Conservation (phyloP, 306 rosid species). For the Carpinus fangiana region DNA sequence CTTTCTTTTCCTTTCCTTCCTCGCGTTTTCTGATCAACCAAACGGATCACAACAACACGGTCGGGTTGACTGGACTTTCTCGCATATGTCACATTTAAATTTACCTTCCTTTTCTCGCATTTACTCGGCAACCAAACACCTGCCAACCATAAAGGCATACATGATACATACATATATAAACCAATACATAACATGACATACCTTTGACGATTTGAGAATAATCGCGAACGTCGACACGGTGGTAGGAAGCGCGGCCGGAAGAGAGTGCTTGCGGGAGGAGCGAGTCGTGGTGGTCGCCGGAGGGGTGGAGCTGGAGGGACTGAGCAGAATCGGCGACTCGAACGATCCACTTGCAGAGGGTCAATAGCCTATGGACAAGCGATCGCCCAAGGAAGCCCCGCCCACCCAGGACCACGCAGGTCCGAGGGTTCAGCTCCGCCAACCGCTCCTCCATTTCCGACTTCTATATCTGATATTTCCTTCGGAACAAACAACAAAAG, state of each 20-base stretch:
- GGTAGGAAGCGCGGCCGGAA: conserved; percentile 71
- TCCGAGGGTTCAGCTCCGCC: conserved; percentile 51
- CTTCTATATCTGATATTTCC: background rate
- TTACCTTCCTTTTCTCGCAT: no score
- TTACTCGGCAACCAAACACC: background rate
- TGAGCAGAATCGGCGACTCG: conserved; percentile 77
- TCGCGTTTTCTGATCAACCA: background rate
- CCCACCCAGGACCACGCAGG: conserved; percentile 83
- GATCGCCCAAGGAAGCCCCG: conserved; percentile 75
- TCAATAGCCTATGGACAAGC: conserved; percentile 59
- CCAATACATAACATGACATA: background rate
- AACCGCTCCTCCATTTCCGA: conserved; percentile 51
- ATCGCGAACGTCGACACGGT: conserved; percentile 57
- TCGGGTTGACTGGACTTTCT: background rate
- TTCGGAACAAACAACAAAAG: conserved; percentile 2
- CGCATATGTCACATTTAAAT: background rate
- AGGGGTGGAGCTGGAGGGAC: conserved; percentile 47
- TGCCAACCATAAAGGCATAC: background rate
- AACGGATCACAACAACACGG: background rate
- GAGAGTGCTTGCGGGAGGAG: conserved; percentile 54
- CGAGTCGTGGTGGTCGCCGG: conserved; percentile 49
- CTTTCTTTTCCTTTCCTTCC: background rate
- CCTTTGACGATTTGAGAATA: conserved; percentile 53
- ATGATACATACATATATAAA: background rate
- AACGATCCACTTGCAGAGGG: conserved; percentile 68